phyloP scores from a whole-genome alignment of 805 yeast species.

The Teunomyces cretensis region DNA sequence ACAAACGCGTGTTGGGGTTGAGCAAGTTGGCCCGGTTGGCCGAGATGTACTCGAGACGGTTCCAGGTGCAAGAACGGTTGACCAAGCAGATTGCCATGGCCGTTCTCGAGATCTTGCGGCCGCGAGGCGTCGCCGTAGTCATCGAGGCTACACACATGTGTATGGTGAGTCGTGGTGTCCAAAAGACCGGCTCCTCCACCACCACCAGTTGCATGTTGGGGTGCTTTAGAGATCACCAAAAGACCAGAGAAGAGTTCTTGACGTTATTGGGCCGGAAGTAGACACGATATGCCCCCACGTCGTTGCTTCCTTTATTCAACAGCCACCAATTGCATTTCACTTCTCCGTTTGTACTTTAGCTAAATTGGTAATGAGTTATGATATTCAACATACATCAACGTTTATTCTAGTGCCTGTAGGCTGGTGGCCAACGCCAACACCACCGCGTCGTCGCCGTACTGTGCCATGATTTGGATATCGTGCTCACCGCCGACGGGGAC shows the following conservation, averaged over 20 bases:
- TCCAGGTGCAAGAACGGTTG: slow-evolving; percentile 96
- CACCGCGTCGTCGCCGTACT: slow-evolving; percentile 74
- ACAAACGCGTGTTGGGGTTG: slow-evolving; percentile 86
- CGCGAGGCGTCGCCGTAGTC: slow-evolving; percentile 97
- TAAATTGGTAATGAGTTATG: slow-evolving; percentile 18
- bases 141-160: slow-evolving; percentile 99
- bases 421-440: slow-evolving; percentile 45
- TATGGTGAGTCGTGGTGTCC: slow-evolving; percentile 97
- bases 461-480: slow-evolving; percentile 84
- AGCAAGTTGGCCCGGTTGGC: slow-evolving; percentile 93
- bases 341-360: slow-evolving; percentile 6
- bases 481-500: slow-evolving; percentile 53
- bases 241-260: slow-evolving; percentile 94
- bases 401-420: neutral
- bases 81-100: slow-evolving; percentile 99
- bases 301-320: neutral
- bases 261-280: slow-evolving; percentile 68
- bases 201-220: slow-evolving; percentile 97
- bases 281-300: no score
- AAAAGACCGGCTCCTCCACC: slow-evolving; percentile 90
- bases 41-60: slow-evolving; percentile 92
- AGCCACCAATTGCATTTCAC: slow-evolving; percentile 7
- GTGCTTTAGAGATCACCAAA: slow-evolving; percentile 88
- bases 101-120: slow-evolving; percentile 81
- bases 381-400: slow-evolving; percentile 30